Evolutionary conservation across 1,139 yeast genomes (phyloP).

Genomic region (Suhomyces chickasaworum): DNA sequence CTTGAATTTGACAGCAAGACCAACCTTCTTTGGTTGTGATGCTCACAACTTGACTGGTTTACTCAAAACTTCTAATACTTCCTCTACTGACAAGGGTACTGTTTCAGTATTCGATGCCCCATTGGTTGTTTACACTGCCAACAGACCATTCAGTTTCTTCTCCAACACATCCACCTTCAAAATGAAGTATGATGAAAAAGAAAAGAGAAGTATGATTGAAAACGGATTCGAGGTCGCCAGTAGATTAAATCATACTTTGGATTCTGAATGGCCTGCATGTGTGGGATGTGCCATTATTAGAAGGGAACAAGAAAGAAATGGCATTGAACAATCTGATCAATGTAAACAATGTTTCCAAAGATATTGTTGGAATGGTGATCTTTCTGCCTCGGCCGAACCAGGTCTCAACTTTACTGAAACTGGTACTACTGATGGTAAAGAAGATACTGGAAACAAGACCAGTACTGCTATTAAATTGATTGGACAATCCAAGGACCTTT

Average conservation of each 20-base stretch:
- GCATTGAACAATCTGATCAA: constrained; percentile 39
- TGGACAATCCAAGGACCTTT: constrained; percentile 5
- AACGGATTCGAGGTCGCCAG: constrained; percentile 39
- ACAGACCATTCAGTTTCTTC: constrained; percentile 41
- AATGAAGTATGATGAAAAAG: constrained; percentile 34
- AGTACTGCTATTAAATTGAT: constrained; percentile 7
- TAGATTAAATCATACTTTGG: constrained; percentile 35
- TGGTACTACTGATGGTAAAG: constrained; percentile 46
- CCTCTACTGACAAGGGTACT: constrained; percentile 1
- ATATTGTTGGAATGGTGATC: constrained; percentile 48
- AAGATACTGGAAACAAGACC: constrained; percentile 21
- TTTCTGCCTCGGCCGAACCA: constrained; percentile 15
- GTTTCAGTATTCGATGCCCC: constrained; percentile 33
- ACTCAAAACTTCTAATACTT: constrained; percentile 18
- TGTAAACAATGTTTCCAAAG: constrained; percentile 40
- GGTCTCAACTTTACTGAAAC: constrained; percentile 45
- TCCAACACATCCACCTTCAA: constrained; percentile 42
- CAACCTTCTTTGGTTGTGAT: constrained; percentile 49
- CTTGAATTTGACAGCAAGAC: constrained; percentile 42
- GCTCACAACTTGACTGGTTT: constrained; percentile 41
- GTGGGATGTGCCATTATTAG: constrained; percentile 47
- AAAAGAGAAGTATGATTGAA: constrained; percentile 39
- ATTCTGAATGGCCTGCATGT: constrained; percentile 42
- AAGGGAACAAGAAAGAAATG: constrained; percentile 46
- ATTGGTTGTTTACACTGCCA: constrained; percentile 41